These are phyloP conservation scores for Hypoxylon fuscum DNA, from an alignment of 495 filamentous ascomycete genomes.

Conservation along the genomic window DNA sequence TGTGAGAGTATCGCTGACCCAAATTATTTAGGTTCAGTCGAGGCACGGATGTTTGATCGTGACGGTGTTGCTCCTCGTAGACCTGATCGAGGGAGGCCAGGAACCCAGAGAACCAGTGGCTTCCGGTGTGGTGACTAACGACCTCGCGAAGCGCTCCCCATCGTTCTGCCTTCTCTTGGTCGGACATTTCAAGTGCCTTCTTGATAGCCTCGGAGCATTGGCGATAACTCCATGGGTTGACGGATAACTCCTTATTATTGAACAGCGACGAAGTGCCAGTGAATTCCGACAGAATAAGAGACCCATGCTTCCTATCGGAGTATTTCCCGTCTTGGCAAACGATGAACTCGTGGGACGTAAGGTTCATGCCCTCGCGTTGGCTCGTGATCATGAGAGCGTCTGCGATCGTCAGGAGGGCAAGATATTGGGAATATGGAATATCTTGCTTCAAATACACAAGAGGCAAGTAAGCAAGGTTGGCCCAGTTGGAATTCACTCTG, in stretches of 20 bases:
- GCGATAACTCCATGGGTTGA: slow-evolving; percentile 94
- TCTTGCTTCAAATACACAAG: slow-evolving; percentile 96
- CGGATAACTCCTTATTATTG: slow-evolving; percentile 74
- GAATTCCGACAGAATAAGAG: slow-evolving; percentile 91
- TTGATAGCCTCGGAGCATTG: slow-evolving; percentile 85
- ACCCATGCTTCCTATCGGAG: slow-evolving; percentile 78
- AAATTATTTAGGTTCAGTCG: slow-evolving; percentile 75
- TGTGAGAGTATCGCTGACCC: slow-evolving; percentile 67
- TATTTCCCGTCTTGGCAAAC: slow-evolving; percentile 90
- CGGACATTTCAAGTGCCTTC: slow-evolving; percentile 77
- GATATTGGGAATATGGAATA: slow-evolving; percentile 86
- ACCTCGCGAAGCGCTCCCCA: slow-evolving; percentile 78
- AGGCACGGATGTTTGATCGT: slow-evolving; percentile 84
- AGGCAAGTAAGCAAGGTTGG: slow-evolving; percentile 87
- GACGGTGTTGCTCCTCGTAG: slow-evolving; percentile 82
- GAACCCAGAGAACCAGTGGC: slow-evolving; percentile 82
- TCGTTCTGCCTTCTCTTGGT: slow-evolving; percentile 73
- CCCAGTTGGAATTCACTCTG: slow-evolving; percentile 86
- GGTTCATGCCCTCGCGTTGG: slow-evolving; percentile 93
- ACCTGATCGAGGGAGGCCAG: slow-evolving; percentile 71
- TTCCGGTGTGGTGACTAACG: slow-evolving; percentile 82
- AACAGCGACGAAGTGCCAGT: slow-evolving; percentile 90
- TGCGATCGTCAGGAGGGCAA: slow-evolving; percentile 85
- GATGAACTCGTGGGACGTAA: slow-evolving; percentile 91
- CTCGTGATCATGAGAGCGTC: slow-evolving; percentile 93